Evolutionary conservation across 768 basidiomycete species (phyloP).

Genomic region (Hortiboletus campestris): DNA sequence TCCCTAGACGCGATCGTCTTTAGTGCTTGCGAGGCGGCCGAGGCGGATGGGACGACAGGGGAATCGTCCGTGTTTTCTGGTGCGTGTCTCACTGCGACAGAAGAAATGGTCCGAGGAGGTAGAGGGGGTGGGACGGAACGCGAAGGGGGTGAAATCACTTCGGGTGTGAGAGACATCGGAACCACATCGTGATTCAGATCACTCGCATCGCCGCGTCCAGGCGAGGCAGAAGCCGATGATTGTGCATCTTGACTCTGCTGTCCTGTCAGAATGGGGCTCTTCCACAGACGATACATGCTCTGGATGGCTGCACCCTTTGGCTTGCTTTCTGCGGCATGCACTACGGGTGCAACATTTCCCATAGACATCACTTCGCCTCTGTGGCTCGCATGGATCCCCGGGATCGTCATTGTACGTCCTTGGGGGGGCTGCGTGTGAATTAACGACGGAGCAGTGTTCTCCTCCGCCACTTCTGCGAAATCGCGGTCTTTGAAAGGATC

Average conservation of each 20-base stretch:
- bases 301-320: constrained; percentile 55
- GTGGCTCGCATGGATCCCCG: constrained; percentile 82
- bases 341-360: constrained; percentile 62
- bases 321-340: constrained; percentile 39
- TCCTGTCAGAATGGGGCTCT: constrained; percentile 43
- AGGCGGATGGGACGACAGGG: constrained; percentile 18
- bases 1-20: constrained; percentile 56
- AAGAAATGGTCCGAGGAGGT: constrained; percentile 41
- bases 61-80: constrained; percentile 26
- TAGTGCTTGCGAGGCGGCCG: constrained; percentile 52
- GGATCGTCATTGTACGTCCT: constrained; percentile 81
- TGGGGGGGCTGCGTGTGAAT: constrained; percentile 74
- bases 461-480: constrained; percentile 29
- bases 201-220: constrained; percentile 8
- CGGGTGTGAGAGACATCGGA: constrained; percentile 28
- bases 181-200: constrained; percentile 31
- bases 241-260: constrained; percentile 23
- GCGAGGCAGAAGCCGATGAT: constrained; percentile 5
- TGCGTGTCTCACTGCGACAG: constrained; percentile 31
- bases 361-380: constrained; percentile 85
- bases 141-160: constrained; percentile 18
- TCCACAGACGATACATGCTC: constrained; percentile 75
- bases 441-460: constrained; percentile 39
- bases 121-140: constrained; percentile 38
- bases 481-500: constrained; percentile 33